These are phyloP conservation scores for Pholiota microspora DNA, from an alignment of 768 basidiomycete species.

Conservation along the genomic window DNA sequence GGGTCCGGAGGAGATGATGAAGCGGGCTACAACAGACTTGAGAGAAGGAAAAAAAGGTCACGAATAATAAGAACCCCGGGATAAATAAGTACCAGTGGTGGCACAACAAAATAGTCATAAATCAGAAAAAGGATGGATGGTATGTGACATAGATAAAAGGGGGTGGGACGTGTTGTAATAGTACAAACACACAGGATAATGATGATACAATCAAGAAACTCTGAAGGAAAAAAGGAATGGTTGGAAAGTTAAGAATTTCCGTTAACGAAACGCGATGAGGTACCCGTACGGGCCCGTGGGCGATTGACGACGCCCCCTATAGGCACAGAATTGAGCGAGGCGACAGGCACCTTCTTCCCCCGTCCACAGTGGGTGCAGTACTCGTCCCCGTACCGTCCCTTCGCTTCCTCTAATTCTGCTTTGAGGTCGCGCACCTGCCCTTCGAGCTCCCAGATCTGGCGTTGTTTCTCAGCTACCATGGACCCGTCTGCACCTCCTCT, in stretches of 20 bases:
- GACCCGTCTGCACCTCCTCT: neutral
- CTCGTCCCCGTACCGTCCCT: slow-evolving; percentile 19
- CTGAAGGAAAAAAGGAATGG: slow-evolving; percentile 2
- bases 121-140: slow-evolving; percentile 1
- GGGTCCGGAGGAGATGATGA: neutral
- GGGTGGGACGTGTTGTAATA: slow-evolving; percentile 6
- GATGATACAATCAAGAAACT: neutral
- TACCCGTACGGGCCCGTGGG: slow-evolving; percentile 67
- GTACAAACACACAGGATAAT: slow-evolving; percentile 9
- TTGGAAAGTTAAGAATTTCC: slow-evolving; percentile 31
- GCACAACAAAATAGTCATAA: slow-evolving; percentile 6
- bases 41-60: neutral
- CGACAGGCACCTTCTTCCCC: slow-evolving; percentile 29
- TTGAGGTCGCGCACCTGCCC: slow-evolving; percentile 71
- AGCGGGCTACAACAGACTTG: slow-evolving; percentile 9
- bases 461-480: slow-evolving; percentile 66
- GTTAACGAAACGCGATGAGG: slow-evolving; percentile 59
- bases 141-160: neutral
- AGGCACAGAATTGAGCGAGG: slow-evolving; percentile 4
- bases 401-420: slow-evolving; percentile 61
- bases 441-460: slow-evolving; percentile 73
- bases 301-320: slow-evolving; percentile 52
- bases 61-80: slow-evolving; percentile 5
- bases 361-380: slow-evolving; percentile 66
- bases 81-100: neutral